Evolutionary conservation across 2,329 filamentous ascomycete genomes (phyloP), one percentile per base, ranked within the genome.

Genomic region (Allantophomopsis lycopodina): DNA sequence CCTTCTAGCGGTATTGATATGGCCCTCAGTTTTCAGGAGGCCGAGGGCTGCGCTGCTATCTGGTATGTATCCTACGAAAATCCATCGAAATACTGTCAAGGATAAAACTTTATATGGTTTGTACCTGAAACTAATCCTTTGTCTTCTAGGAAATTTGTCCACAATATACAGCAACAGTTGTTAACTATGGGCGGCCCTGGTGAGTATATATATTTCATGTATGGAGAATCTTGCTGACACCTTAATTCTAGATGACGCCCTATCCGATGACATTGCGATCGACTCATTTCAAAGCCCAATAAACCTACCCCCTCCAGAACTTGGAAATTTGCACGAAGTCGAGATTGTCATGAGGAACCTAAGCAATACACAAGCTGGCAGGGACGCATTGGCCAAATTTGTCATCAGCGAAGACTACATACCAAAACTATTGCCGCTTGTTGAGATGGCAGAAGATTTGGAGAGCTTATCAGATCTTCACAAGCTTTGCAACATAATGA

Each of bases 21-120:
- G 91, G 91, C 91, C 34, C 72, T 98, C 46, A 95, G 88, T 58
- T 98, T 98, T 55, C 91, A 98, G 60, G 91, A 98, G 64, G 82
- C 88, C 2, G 91, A 96, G 50, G 91, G 89, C 35, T 98, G 91
- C 61, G 76, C 83, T 15, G 70, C 79, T 46, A 94, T 98, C 59
- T 98, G 91, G 91, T 93, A 63, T 53, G 58, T 65, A 57, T 31
- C 21, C 8, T 6, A 28, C 8, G 11, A 28, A 12, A 12, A 8
- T 12, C 8, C 23, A 10, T 12, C 10, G 23, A 3, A 10, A 6
- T 28, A 28, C 23, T 28, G 23, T 12, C 23, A 28, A 28, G 20
- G 8, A 12, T 28, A 28, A 28, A 28, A 8, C 23, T 10, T 12
- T 8, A 28, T 12, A 28, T 28, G 3, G 10, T 12, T 10, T 28